Evolutionary conservation across 331 rosid genomes (phyloP).

Genomic region (Stylosanthes scabra): DNA sequence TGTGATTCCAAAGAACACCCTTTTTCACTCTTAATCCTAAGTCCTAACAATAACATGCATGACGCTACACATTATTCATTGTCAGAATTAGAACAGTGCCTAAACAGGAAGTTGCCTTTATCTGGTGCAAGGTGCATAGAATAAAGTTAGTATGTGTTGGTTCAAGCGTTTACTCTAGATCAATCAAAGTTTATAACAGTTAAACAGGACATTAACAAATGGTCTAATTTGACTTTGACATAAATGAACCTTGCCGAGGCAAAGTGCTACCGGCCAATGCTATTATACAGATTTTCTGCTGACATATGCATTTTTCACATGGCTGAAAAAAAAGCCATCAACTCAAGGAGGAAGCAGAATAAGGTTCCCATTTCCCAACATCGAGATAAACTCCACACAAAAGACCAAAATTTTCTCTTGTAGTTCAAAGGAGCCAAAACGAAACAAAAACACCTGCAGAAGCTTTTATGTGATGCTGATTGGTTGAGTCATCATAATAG

Average conservation of each 20-base stretch:
- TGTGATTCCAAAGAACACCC: constrained; percentile 12
- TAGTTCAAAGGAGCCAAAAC: not conserved
- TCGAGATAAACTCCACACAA: constrained; percentile 9
- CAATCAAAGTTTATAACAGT: too few species aligned
- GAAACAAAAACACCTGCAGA: not conserved
- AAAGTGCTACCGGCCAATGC: too few species aligned
- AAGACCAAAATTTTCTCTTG: not conserved
- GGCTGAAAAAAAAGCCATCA: constrained; percentile 27
- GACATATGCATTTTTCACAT: constrained; percentile 45
- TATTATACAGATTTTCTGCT: constrained; percentile 22
- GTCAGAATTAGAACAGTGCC: constrained; percentile 31
- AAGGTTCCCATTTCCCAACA: constrained; percentile 29
- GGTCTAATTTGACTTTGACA: too few species aligned
- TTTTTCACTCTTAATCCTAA: constrained; percentile 1
- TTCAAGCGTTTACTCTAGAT: too few species aligned
- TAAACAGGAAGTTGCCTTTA: constrained; percentile 20
- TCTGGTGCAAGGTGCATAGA: constrained; percentile 1
- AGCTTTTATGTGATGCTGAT: not conserved
- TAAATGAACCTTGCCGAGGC: too few species aligned
- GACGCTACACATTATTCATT: constrained; percentile 32
- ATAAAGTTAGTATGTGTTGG: not conserved
- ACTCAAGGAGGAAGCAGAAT: not conserved
- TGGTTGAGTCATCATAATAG: not conserved
- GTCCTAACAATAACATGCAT: constrained; percentile 43
- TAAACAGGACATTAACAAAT: too few species aligned